These are phyloP conservation scores for Neurospora sp. DNA, from an alignment of 495 filamentous ascomycete species.

Conservation along the genomic window DNA sequence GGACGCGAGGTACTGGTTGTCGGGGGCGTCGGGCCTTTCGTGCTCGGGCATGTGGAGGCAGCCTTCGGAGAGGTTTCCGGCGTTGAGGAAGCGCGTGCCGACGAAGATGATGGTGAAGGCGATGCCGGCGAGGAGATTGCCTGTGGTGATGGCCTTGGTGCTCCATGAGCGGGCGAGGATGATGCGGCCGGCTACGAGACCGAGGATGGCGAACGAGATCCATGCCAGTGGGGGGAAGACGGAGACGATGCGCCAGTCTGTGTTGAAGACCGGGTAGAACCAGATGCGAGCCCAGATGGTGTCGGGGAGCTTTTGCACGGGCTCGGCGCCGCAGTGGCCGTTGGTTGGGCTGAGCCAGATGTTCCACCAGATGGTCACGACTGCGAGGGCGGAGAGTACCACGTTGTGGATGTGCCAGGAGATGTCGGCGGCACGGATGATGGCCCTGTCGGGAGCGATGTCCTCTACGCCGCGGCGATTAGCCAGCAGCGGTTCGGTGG, in stretches of 20 bases:
- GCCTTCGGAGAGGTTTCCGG: conserved; percentile 26
- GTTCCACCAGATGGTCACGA: conserved; percentile 27
- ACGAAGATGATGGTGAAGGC: conserved; percentile 14
- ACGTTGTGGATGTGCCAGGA: conserved; percentile 25
- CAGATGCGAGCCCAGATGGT: conserved; percentile 13
- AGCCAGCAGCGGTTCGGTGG: conserved; percentile 12
- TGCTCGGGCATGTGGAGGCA: conserved; percentile 25
- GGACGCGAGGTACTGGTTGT: conserved; percentile 23
- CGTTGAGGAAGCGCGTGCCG: conserved; percentile 15
- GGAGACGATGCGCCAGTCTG: conserved; percentile 9
- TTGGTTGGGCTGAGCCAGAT: conserved; percentile 21
- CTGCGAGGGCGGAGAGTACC: conserved; percentile 9
- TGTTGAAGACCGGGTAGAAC: conserved; percentile 13
- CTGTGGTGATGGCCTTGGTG: conserved; percentile 8
- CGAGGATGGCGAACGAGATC: conserved; percentile 27
- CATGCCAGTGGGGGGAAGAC: conserved; percentile 25
- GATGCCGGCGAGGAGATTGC: conserved; percentile 12
- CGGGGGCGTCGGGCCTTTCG: not conserved
- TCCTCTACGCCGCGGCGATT: conserved; percentile 1
- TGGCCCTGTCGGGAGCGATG: conserved; percentile 12
- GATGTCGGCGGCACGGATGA: conserved; percentile 17
- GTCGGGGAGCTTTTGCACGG: not conserved
- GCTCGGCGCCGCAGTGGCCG: conserved; percentile 15
- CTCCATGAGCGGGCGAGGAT: conserved; percentile 19
- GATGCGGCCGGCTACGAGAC: conserved; percentile 25